Percentiles rank a stretch among this genome's conserved stretches.
These are phyloP conservation scores for Leccinum variicolor DNA, from an alignment of 768 basidiomycete genomes.

Conservation along the genomic window DNA sequence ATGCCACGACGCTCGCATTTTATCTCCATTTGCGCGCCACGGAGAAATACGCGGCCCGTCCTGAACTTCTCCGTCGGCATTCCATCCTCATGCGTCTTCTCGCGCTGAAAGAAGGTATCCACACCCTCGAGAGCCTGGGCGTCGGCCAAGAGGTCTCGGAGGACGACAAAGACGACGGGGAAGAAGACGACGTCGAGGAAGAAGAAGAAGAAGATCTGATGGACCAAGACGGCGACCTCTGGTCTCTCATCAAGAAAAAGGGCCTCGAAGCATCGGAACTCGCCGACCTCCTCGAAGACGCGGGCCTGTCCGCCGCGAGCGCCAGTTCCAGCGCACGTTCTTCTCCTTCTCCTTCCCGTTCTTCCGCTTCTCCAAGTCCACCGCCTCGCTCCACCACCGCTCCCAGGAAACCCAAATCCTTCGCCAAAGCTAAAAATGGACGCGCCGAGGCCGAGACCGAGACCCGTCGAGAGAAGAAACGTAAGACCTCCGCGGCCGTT, in stretches of 20 bases:
- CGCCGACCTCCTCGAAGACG: slow-evolving; percentile 54
- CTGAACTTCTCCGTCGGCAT: slow-evolving; percentile 60
- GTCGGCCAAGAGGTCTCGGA: slow-evolving; percentile 54
- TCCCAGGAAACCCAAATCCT: neutral
- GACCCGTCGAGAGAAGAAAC: slow-evolving; percentile 57
- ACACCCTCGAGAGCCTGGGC: slow-evolving; percentile 82
- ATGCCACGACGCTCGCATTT: slow-evolving; percentile 87
- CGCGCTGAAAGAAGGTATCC: slow-evolving; percentile 76
- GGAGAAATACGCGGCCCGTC: slow-evolving; percentile 58
- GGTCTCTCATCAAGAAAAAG: slow-evolving; percentile 38
- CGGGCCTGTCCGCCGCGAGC: slow-evolving; percentile 20
- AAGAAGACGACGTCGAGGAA: slow-evolving; percentile 1
- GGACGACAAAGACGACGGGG: slow-evolving; percentile 35
- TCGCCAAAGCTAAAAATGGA: slow-evolving; percentile 9
- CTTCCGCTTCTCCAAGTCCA: slow-evolving; percentile 3
- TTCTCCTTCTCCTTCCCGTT: neutral
- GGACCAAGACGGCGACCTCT: slow-evolving; percentile 43
- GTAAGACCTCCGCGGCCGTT: slow-evolving; percentile 38
- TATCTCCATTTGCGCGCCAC: slow-evolving; percentile 84
- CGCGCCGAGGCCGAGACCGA: neutral
- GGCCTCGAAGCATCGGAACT: slow-evolving; percentile 48
- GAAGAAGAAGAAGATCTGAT: slow-evolving; percentile 30
- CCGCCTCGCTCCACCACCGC: neutral
- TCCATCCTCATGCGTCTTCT: slow-evolving; percentile 77
- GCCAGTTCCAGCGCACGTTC: slow-evolving; percentile 5